Conservation (phyloP, 1,284 basidiomycete species). For the Wallemia mellicola region DNA sequence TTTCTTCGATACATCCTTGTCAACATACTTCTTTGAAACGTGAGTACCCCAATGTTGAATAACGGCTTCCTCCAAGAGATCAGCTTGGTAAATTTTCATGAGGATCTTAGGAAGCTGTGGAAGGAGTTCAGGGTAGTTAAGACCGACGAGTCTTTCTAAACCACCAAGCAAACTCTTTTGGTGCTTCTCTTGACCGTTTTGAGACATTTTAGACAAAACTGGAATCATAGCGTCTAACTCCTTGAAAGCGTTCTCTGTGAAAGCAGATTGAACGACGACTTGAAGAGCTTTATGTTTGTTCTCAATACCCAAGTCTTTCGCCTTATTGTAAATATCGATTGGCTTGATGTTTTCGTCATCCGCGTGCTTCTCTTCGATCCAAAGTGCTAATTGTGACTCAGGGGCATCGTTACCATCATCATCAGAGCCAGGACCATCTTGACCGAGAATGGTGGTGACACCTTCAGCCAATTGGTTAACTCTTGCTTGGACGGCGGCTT, state of each 20-base stretch:
- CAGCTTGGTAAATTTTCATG: conserved; percentile 79
- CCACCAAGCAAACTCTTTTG: conserved; percentile 81
- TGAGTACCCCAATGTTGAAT: conserved; percentile 83
- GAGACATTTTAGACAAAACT: conserved; percentile 48
- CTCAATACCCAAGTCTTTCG: conserved; percentile 68
- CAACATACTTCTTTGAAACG: conserved; percentile 90
- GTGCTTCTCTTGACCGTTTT: conserved; percentile 42
- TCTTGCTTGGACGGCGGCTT: conserved; percentile 67
- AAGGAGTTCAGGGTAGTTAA: conserved; percentile 29
- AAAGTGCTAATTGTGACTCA: conserved; percentile 50
- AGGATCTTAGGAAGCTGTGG: conserved; percentile 58
- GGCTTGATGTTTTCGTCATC: conserved; percentile 20
- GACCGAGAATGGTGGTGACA: conserved; percentile 24
- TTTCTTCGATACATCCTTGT: conserved; percentile 81
- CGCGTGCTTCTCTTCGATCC: conserved; percentile 53
- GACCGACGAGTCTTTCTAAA: conserved; percentile 49
- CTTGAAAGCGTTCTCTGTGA: conserved; percentile 39
- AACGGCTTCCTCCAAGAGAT: conserved; percentile 74
- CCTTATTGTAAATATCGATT: conserved; percentile 55
- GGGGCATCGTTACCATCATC: conserved; percentile 67
- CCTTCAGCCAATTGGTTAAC: conserved; percentile 42
- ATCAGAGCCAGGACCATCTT: conserved; percentile 47
- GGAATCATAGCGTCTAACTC: conserved; percentile 44
- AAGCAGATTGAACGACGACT: conserved; percentile 60
- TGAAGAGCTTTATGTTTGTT: conserved; percentile 84